Evolutionary conservation across 768 basidiomycete species (phyloP).

Genomic region (Boletus huronensis): DNA sequence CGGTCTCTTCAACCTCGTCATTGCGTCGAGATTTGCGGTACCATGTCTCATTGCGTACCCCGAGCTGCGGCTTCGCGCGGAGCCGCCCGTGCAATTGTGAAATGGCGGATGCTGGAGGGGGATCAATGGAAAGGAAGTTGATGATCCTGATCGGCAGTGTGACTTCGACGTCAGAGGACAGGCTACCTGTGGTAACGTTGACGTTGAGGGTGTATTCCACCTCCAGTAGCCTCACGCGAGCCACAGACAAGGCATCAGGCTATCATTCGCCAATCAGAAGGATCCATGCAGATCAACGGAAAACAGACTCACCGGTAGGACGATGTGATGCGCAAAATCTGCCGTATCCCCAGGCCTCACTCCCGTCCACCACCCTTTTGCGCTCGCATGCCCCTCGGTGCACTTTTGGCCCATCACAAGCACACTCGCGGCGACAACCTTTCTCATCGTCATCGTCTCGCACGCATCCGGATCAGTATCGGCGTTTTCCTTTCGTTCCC

Average conservation of each 20-base stretch:
- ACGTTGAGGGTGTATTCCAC: conserved; percentile 72
- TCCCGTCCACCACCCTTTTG: conserved; percentile 89
- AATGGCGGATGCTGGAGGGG: conserved; percentile 49
- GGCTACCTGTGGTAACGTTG: conserved; percentile 53
- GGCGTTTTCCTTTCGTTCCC: conserved; percentile 29
- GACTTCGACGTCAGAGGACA: conserved; percentile 62
- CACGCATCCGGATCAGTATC: conserved; percentile 54
- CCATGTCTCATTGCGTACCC: conserved; percentile 26
- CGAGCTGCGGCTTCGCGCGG: conserved; percentile 22
- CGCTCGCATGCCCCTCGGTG: conserved; percentile 67
- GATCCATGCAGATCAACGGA: neutral
- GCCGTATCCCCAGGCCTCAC: conserved; percentile 57
- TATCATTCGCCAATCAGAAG: conserved; percentile 28
- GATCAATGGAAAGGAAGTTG: conserved; percentile 85
- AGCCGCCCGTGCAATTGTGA: conserved; percentile 19
- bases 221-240: conserved; percentile 68
- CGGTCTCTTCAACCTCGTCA: conserved; percentile 19
- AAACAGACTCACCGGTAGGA: conserved; percentile 62
- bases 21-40: conserved; percentile 29
- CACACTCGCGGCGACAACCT: conserved; percentile 60
- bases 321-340: conserved; percentile 65
- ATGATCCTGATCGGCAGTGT: conserved; percentile 73
- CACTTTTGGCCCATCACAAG: conserved; percentile 65
- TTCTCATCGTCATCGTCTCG: conserved; percentile 56
- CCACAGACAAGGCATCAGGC: conserved; percentile 68